Evolutionary conservation across 1,139 yeast species (phyloP).

Genomic region (Kurtzmaniella natalensis): DNA sequence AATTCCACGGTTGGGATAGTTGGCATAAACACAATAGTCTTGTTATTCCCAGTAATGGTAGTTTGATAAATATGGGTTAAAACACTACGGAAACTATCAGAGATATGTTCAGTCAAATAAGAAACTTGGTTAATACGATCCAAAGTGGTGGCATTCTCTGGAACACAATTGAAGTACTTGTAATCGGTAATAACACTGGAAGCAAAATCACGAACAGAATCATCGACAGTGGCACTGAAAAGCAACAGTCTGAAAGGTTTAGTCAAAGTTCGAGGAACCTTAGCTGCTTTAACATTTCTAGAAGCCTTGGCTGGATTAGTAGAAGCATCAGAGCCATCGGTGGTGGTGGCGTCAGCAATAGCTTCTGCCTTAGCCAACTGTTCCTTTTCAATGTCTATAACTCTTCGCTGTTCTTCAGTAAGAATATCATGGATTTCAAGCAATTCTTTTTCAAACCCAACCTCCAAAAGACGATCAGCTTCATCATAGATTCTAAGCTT

Average conservation of each 20-base stretch:
- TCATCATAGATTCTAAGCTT: conserved; percentile 77
- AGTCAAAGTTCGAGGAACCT: too few species aligned
- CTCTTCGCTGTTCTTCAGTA: conserved; percentile 39
- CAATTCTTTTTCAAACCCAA: conserved; percentile 68
- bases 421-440: conserved; percentile 40
- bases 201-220: conserved; percentile 63
- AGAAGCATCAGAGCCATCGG: too few species aligned
- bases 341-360: conserved; percentile 15
- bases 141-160: conserved; percentile 75
- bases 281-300: too few species aligned
- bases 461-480: conserved; percentile 79
- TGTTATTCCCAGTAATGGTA: conserved; percentile 39
- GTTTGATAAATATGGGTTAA: conserved; percentile 41
- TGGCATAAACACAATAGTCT: conserved; percentile 79
- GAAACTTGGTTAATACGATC: conserved; percentile 71
- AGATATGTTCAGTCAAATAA: conserved; percentile 43
- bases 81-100: conserved; percentile 51
- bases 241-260: conserved; percentile 69
- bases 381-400: conserved; percentile 31
- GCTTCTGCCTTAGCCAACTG: conserved; percentile 2
- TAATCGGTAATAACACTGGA: conserved; percentile 57
- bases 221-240: conserved; percentile 85
- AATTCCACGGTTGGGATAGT: conserved; percentile 66
- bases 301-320: conserved; percentile 15
- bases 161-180: conserved; percentile 71